These are phyloP conservation scores for Iberis pinnata DNA, from an alignment of 345 rosid species.

Conservation along the genomic window DNA sequence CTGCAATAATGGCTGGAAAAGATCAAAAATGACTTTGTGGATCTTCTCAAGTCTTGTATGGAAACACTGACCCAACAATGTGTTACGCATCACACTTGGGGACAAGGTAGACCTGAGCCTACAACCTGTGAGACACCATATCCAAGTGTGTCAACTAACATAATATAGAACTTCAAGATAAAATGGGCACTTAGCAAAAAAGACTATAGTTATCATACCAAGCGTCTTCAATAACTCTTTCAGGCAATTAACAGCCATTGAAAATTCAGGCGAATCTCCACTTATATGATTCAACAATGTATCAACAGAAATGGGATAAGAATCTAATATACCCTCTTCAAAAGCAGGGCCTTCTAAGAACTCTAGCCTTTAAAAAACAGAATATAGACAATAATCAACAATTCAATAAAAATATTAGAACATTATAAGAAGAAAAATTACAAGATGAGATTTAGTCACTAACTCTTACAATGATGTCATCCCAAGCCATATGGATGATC, in stretches of 20 bases:
- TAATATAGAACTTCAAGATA: conserved; percentile 18
- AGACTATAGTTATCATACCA: conserved; percentile 43
- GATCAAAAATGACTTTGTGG: conserved; percentile 95
- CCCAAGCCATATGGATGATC: conserved; percentile 79
- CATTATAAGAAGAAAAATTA: background rate
- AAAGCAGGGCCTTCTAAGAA: conserved; percentile 89
- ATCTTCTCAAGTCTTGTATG: conserved; percentile 84
- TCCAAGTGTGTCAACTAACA: conserved; percentile 21
- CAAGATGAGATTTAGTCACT: conserved; percentile 25
- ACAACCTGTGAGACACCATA: conserved; percentile 54
- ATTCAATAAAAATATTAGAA: conserved; percentile 6
- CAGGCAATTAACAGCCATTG: conserved; percentile 79
- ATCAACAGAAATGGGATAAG: conserved; percentile 88
- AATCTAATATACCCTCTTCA: conserved; percentile 93
- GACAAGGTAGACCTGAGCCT: conserved; percentile 95
- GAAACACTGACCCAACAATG: conserved; percentile 95
- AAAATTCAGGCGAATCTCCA: conserved; percentile 81
- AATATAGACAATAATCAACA: conserved; percentile 18
- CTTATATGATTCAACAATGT: conserved; percentile 84
- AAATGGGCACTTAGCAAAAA: conserved; percentile 7
- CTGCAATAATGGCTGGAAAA: conserved; percentile 87
- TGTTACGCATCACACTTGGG: conserved; percentile 93
- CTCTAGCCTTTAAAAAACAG: conserved; percentile 64
- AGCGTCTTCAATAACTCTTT: conserved; percentile 88
- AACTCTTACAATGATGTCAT: conserved; percentile 78